Evolutionary conservation across 2,329 filamentous ascomycete species (phyloP), one percentile per base, ranked within the genome.

Genomic region (Davidsoniella virescens): DNA sequence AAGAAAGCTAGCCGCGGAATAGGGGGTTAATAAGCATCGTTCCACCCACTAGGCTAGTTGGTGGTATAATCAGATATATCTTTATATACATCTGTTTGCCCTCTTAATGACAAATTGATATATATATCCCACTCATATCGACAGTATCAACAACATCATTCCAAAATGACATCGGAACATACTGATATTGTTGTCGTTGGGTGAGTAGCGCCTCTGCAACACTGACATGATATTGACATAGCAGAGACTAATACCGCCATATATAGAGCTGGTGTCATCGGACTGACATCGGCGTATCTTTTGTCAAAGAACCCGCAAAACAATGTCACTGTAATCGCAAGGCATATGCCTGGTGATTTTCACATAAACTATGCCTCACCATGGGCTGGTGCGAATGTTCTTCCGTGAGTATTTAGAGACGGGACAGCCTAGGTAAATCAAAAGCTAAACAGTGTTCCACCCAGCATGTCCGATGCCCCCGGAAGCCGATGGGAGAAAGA

Each of bases 301-400:
- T 63, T 75, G 33, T 65, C 71, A 5, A 70, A 64, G 56, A 63
- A 64, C 56, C 63, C 65, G 47, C 61, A 58, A 36, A 69, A 72
- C 54, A 60, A 56, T 16, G 62, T 93, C 55, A 87, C 84, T 0
- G 70, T 93, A 36, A 69, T 87, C 29, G 82, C 86, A 4, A 93
- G 90, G 60, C 84, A 94, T 62, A 92, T 94, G 82, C 88, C 88
- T 0, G 88, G 88, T 36, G 88, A 95, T 67, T 92, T 90, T 64
- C 84, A 90, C 56, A 82, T 88, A 57, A 83, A 93, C 69, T 95
- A 94, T 63, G 81, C 85, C 0, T 93, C 85, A 5, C 87, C 86
- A 1, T 93, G 85, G 83, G 87, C 87, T 3, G 87, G 87, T 12
- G 87, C 86, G 54, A 90, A 92, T 60, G 80, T 79, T 59, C 63